Conservation (phyloP, 192 early-diverging fungal genomes). For the Cladochytrium replicatum region DNA sequence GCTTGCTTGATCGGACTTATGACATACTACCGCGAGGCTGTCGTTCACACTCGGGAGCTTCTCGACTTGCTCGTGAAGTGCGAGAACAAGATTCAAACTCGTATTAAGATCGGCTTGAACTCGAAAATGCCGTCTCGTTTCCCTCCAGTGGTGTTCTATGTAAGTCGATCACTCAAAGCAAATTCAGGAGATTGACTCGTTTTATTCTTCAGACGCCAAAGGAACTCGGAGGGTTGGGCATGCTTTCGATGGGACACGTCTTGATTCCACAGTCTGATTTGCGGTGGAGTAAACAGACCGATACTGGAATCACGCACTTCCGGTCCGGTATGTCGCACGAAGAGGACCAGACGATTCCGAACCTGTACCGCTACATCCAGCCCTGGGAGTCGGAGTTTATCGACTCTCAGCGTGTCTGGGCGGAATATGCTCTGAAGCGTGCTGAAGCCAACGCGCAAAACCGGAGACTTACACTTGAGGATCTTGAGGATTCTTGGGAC, state of each 20-base stretch:
- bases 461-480: conserved; percentile 94
- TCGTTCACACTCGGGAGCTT: conserved; percentile 93
- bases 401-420: conserved; percentile 98
- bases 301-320: conserved; percentile 95
- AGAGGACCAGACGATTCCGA: conserved; percentile 94
- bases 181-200: not conserved
- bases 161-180: not conserved
- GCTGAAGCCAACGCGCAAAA: conserved; percentile 95
- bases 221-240: conserved; percentile 93
- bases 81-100: conserved; percentile 98
- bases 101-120: conserved; percentile 98
- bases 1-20: conserved; percentile 91
- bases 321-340: conserved; percentile 96
- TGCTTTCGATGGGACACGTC: conserved; percentile 99
- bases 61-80: conserved; percentile 94
- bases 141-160: conserved; percentile 84
- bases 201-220: conserved; percentile 60
- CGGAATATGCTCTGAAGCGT: conserved; percentile 94
- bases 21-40: conserved; percentile 97
- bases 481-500: conserved; percentile 98
- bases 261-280: conserved; percentile 95
- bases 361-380: conserved; percentile 93
- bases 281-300: conserved; percentile 94
- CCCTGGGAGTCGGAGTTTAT: conserved; percentile 99
- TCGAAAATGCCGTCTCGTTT: conserved; percentile 97